These are phyloP conservation scores for Starmerella geochares DNA, from an alignment of 805 yeast genomes.

Conservation along the genomic window DNA sequence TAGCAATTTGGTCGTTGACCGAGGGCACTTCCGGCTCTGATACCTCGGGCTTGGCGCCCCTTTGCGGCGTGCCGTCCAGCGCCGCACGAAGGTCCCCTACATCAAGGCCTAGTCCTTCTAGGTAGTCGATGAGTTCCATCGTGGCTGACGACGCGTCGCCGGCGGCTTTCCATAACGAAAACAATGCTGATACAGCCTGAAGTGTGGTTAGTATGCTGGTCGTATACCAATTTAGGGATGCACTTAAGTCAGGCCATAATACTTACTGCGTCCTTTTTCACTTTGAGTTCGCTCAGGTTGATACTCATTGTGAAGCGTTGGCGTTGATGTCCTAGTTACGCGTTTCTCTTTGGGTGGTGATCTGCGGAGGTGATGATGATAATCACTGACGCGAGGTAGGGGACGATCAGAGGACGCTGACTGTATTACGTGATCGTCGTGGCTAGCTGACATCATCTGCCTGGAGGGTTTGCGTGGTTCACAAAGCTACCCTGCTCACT, in stretches of 20 bases:
- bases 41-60: conserved; percentile 21
- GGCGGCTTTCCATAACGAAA: conserved; percentile 78
- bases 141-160: conserved; percentile 73
- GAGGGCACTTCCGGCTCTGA: neutral
- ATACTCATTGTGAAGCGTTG: conserved; percentile 14
- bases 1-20: neutral
- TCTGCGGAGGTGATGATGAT: neutral
- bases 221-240: too few relatives aligned
- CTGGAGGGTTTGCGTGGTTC: neutral
- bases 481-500: too few relatives aligned
- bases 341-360: neutral
- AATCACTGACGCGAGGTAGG: too few relatives aligned
- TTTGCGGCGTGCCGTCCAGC: conserved; percentile 23
- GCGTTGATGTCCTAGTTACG: neutral
- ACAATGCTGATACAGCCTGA: conserved; percentile 65
- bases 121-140: conserved; percentile 58
- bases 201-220: conserved; percentile 12
- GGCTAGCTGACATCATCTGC: neutral
- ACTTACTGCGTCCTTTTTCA: conserved; percentile 33
- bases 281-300: conserved; percentile 22
- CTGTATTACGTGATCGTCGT: neutral
- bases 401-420: neutral
- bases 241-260: too few relatives aligned
- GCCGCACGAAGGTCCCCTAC: conserved; percentile 34
- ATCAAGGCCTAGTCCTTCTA: conserved; percentile 39